Evolutionary conservation across 345 rosid genomes (phyloP).

Genomic region (Firmiana major): DNA sequence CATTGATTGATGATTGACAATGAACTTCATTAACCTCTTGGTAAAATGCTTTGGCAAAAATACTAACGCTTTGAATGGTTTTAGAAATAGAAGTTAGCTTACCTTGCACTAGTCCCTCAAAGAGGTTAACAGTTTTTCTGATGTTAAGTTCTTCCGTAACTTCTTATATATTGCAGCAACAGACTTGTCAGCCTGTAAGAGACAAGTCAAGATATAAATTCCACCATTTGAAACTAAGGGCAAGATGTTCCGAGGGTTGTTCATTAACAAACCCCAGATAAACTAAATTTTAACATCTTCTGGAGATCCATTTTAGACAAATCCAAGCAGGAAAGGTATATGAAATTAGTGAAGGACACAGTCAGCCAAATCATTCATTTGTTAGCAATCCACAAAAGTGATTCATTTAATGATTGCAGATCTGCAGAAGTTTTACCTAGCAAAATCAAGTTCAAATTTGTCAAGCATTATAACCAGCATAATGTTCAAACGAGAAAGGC

Average conservation of each 20-base stretch:
- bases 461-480: neutral
- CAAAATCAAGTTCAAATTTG: constrained; percentile 19
- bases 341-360: neutral
- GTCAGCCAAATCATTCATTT: neutral
- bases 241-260: neutral
- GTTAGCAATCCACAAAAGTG: constrained; percentile 12
- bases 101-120: constrained; percentile 99
- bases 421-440: constrained; percentile 73
- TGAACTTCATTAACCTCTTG: neutral
- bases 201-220: constrained; percentile 7
- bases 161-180: constrained; percentile 86
- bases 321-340: constrained; percentile 18
- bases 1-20: neutral
- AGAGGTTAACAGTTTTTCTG: constrained; percentile 88
- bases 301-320: constrained; percentile 20
- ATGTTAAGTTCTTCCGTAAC: constrained; percentile 88
- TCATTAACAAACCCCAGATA: constrained; percentile 66
- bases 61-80: neutral
- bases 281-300: constrained; percentile 10
- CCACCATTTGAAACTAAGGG: neutral
- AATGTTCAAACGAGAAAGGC: neutral
- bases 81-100: constrained; percentile 11
- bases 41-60: neutral
- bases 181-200: constrained; percentile 76
- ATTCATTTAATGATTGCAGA: constrained; percentile 73